phyloP scores from a whole-genome alignment of 148 eudicot genomes.

The Agrostemma githago region DNA sequence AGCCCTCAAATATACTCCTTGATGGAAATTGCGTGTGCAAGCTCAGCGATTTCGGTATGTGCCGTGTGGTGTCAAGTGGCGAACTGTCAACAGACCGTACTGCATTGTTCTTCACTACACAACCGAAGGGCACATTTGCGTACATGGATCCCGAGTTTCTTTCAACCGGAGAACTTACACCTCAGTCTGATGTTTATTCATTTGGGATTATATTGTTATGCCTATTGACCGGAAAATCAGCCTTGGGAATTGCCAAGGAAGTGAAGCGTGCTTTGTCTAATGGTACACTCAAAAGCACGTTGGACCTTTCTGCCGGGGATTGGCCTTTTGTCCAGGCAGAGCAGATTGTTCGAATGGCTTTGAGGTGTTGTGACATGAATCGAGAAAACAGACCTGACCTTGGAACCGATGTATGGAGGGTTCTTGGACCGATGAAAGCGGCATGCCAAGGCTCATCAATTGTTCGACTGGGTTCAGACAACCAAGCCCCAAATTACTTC shows the following conservation, averaged over 20 bases:
- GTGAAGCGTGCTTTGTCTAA: slow-evolving; percentile 56
- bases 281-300: slow-evolving; percentile 41
- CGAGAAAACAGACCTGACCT: slow-evolving; percentile 59
- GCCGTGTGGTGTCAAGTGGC: slow-evolving; percentile 33
- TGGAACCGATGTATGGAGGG: slow-evolving; percentile 61
- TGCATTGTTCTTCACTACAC: slow-evolving; percentile 31
- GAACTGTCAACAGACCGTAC: slow-evolving; percentile 34
- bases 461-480: slow-evolving; percentile 27
- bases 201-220: slow-evolving; percentile 64
- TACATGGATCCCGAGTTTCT: slow-evolving; percentile 70
- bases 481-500: slow-evolving; percentile 26
- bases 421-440: slow-evolving; percentile 56
- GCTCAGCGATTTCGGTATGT: slow-evolving; percentile 72
- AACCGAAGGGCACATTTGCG: slow-evolving; percentile 60
- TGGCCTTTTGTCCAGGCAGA: slow-evolving; percentile 88
- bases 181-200: slow-evolving; percentile 74
- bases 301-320: slow-evolving; percentile 84
- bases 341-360: slow-evolving; percentile 59
- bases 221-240: slow-evolving; percentile 62
- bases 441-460: slow-evolving; percentile 43
- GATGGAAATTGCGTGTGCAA: slow-evolving; percentile 56
- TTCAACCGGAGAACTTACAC: slow-evolving; percentile 54
- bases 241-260: slow-evolving; percentile 50
- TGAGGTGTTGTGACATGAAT: slow-evolving; percentile 60
- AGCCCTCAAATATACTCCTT: slow-evolving; percentile 60